phyloP scores from a whole-genome alignment of 2,329 filamentous ascomycete genomes.

The Fusarium sororula region DNA sequence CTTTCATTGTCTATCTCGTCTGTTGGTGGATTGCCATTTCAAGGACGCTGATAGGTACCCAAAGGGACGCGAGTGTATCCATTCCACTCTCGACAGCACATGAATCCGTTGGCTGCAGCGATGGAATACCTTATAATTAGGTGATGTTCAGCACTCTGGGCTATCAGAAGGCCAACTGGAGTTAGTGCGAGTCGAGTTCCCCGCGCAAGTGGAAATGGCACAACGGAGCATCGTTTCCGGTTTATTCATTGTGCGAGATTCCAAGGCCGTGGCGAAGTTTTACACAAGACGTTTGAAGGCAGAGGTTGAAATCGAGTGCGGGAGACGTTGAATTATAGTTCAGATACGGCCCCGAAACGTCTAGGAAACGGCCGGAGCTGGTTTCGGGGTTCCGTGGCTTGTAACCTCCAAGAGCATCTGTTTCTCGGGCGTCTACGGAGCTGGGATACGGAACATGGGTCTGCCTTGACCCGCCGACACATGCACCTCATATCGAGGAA shows the following conservation, averaged over 20 bases:
- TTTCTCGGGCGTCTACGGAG: constrained; percentile 37
- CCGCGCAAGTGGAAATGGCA: constrained; percentile 6
- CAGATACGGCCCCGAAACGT: constrained; percentile 13
- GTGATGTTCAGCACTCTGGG: not conserved
- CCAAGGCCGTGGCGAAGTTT: not conserved
- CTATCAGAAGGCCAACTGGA: constrained; percentile 4
- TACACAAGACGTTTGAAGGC: not conserved
- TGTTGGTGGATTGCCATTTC: not conserved
- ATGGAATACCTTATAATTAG: constrained; percentile 4
- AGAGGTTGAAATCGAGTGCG: constrained; percentile 10
- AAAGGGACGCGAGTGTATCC: not conserved
- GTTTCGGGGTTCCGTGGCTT: constrained; percentile 10
- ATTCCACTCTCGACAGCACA: not conserved
- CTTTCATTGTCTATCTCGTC: not conserved
- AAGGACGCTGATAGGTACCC: no score
- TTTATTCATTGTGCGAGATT: not conserved
- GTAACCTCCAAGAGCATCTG: constrained; percentile 9
- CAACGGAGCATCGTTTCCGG: constrained; percentile 16
- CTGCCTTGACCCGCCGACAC: not conserved
- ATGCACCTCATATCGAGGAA: not conserved
- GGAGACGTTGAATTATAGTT: constrained; percentile 35
- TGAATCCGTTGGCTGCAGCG: constrained; percentile 7
- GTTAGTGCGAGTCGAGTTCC: constrained; percentile 1
- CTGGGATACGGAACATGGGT: not conserved
- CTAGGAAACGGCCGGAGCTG: constrained; percentile 23